phyloP scores from a whole-genome alignment of 805 yeast species.

The Pichia nakasei region DNA sequence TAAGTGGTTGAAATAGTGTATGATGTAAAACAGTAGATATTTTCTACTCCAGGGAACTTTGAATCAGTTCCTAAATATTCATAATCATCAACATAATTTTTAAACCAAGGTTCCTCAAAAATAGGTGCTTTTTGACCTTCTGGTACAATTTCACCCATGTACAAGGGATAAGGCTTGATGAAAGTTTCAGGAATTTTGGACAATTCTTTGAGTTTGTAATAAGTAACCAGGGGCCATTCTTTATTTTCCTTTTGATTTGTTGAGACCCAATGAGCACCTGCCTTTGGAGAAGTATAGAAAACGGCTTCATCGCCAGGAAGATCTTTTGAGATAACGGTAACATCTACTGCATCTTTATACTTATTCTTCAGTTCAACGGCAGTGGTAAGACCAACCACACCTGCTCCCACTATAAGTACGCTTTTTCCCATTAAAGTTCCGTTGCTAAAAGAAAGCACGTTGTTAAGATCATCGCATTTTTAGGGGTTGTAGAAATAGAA shows the following conservation, averaged over 20 bases:
- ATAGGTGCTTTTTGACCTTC: conserved; percentile 6
- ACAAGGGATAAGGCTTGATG: conserved; percentile 16
- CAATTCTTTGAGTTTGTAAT: conserved; percentile 27
- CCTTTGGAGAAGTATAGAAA: conserved; percentile 54
- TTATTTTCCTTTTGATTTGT: conserved; percentile 26
- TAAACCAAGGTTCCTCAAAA: conserved; percentile 40
- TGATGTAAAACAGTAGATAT: conserved; percentile 36
- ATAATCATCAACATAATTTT: conserved; percentile 34
- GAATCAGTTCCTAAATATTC: conserved; percentile 22
- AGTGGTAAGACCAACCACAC: conserved; percentile 44
- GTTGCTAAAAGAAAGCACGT: too few species aligned
- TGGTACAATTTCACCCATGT: conserved; percentile 18
- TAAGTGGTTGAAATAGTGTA: conserved; percentile 51
- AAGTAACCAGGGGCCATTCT: conserved; percentile 30
- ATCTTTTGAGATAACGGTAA: conserved; percentile 34
- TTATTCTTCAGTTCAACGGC: conserved; percentile 30
- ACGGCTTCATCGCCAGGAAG: conserved; percentile 46
- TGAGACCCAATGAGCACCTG: conserved; percentile 64
- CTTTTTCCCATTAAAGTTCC: conserved; percentile 3
- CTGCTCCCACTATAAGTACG: conserved; percentile 16
- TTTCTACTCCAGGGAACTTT: conserved; percentile 29
- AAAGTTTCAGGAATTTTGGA: conserved; percentile 33
- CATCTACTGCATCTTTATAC: conserved; percentile 22
- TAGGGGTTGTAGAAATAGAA: too few species aligned
- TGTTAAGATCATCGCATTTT: too few species aligned